Base-by-base conservation (phyloP, 2,329 filamentous ascomycete species). In the Pseudogymnoascus pannorum region DNA sequence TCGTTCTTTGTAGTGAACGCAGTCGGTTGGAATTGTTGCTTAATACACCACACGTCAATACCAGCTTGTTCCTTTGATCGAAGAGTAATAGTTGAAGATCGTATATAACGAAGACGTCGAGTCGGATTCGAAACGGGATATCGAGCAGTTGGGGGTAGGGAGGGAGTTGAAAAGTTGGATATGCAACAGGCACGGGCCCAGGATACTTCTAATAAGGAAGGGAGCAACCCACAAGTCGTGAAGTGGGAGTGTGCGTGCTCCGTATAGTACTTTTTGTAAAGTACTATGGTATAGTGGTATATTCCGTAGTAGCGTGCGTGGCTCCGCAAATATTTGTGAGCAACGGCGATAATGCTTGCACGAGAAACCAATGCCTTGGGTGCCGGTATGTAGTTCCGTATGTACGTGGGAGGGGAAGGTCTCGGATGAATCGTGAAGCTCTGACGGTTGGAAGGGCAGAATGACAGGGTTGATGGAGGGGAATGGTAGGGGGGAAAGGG, bases 341-440 rank as follows among this genome's bases (percentile, higher is more conserved):
- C 24, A 51, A 51, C 44, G 24, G 40, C 12, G 7, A 29, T 14
- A 29, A 51, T 51, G 44, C 44, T 12, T 51, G 44, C 44, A 51
- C 44, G 29, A 29, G 44, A 51, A 51, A 51, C 44, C 44, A 51
- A 51, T 51, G 44, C 44, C 24, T 51, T 51, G 44, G 44, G 44
- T 51, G 44, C 24, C 24, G 44, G 44, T 51, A 51, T 51, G 44
- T 51, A 51, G 24, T 22, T 18, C 24, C 24, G 44, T 51, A 51
- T 51, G 44, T 51, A 51, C 44, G 44, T 18, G 44, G 24, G 22
- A 29, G 44, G 44, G 44, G 44, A 51, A 14, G 44, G 44, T 51
- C 44, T 51, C 44, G 44, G 44, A 51, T 51, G 44, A 51, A 51
- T 51, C 44, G 44, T 51, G 44, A 51, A 51, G 44, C 44, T 51